Conservation (phyloP, 2,329 filamentous ascomycete species). For the Septoria linicola region DNA sequence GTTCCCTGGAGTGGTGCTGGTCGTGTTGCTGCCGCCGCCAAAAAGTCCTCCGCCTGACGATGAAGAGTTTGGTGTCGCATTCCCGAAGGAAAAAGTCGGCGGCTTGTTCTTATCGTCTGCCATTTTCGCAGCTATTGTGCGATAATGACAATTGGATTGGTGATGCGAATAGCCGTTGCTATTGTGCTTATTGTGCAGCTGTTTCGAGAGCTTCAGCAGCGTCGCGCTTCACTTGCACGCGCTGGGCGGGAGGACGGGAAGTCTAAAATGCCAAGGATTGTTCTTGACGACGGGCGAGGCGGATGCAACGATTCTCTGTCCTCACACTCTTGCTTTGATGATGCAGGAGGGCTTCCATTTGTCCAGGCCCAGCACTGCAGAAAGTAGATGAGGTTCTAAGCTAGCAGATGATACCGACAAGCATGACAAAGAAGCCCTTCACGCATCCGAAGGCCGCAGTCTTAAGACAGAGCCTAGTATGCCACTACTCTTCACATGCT, state of each 20-base stretch:
- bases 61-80: not conserved
- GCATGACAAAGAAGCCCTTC: too few species aligned
- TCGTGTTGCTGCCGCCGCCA: conserved; percentile 7
- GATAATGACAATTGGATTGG: conserved; percentile 5
- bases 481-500: too few species aligned
- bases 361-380: too few species aligned
- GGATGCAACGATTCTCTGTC: too few species aligned
- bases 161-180: conserved; percentile 4
- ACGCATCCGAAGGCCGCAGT: too few species aligned
- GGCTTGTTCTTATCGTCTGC: conserved; percentile 24
- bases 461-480: too few species aligned
- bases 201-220: not conserved
- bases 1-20: conserved; percentile 4
- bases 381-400: too few species aligned
- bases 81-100: conserved; percentile 20
- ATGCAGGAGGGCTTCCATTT: too few species aligned
- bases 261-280: not conserved
- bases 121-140: conserved; percentile 19
- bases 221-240: not conserved
- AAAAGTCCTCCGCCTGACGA: conserved; percentile 16
- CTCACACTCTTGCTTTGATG: too few species aligned
- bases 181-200: conserved; percentile 7
- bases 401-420: too few species aligned
- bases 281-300: too few species aligned
- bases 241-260: not conserved